Evolutionary conservation across 1,284 basidiomycete genomes (phyloP).

Genomic region (Neonothopanus nambi): DNA sequence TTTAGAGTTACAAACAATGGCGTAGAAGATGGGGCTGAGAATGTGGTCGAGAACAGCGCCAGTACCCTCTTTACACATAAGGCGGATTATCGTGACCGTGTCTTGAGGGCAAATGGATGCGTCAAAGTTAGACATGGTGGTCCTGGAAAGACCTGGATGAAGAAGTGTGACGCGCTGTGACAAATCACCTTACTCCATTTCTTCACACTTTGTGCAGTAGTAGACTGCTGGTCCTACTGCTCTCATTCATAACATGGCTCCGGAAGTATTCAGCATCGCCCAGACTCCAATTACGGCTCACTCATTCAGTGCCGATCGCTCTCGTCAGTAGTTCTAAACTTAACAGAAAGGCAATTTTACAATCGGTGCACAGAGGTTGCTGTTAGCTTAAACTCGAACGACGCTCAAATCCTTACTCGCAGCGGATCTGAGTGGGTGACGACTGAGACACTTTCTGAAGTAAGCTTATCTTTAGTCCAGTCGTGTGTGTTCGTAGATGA

Average conservation of each 20-base stretch:
- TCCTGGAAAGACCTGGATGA: no score
- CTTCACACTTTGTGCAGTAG: constrained; percentile 44
- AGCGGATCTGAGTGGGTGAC: constrained; percentile 74
- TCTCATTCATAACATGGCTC: constrained; percentile 55
- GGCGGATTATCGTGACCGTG: no score
- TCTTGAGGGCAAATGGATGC: no score
- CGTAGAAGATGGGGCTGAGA: no score
- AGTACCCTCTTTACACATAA: no score
- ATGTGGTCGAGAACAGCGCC: no score
- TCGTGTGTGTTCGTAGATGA: no score
- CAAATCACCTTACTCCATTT: no score
- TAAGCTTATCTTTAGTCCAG: constrained; percentile 32
- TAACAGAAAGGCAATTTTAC: no score
- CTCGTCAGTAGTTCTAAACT: constrained; percentile 70
- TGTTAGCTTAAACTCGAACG: constrained; percentile 89
- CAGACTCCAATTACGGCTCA: constrained; percentile 88
- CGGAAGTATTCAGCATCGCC: constrained; percentile 79
- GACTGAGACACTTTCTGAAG: constrained; percentile 85
- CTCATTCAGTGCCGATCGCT: constrained; percentile 89
- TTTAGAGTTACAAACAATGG: no score
- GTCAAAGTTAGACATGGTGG: no score
- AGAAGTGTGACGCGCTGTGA: no score
- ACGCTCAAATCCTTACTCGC: constrained; percentile 81
- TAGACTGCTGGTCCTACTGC: constrained; percentile 82
- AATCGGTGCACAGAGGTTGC: constrained; percentile 89